Percentiles rank a stretch among this genome's conserved stretches.
Evolutionary conservation across 129 eudicot species (phyloP).

Genomic region (Glebionis coronaria): DNA sequence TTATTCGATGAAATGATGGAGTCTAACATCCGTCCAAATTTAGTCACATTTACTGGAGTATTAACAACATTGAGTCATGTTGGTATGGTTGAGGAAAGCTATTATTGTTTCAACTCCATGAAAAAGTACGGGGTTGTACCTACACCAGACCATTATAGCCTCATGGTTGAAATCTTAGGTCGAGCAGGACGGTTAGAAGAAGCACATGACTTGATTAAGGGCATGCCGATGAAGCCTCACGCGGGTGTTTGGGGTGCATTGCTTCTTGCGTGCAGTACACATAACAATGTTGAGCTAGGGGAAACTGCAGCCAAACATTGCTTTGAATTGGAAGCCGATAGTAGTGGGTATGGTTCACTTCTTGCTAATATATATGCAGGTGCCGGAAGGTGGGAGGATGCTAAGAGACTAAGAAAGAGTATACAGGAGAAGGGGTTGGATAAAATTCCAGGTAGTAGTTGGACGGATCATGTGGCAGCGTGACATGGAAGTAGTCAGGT

Average conservation of each 20-base stretch:
- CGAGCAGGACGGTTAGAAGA: conserved; percentile 43
- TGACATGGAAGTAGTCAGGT: neutral
- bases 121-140: conserved; percentile 31
- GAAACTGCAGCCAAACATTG: conserved; percentile 38
- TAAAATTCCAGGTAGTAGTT: conserved; percentile 52
- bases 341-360: conserved; percentile 33
- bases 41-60: conserved; percentile 41
- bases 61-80: conserved; percentile 34
- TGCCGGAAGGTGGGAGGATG: conserved; percentile 51
- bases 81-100: conserved; percentile 30
- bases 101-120: conserved; percentile 36
- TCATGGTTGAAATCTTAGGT: conserved; percentile 46
- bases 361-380: conserved; percentile 48
- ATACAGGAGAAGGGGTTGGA: conserved; percentile 30
- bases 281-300: conserved; percentile 36
- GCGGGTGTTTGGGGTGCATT: conserved; percentile 45
- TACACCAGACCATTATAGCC: conserved; percentile 37
- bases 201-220: conserved; percentile 39
- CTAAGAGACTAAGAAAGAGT: conserved; percentile 34
- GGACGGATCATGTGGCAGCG: conserved; percentile 32
- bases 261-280: conserved; percentile 37
- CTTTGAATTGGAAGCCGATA: conserved; percentile 36
- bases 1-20: conserved; percentile 43
- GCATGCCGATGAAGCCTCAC: conserved; percentile 40
- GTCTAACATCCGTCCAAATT: conserved; percentile 35